Conservation (phyloP, 306 rosid genomes). For the Arachis hypogaea region DNA sequence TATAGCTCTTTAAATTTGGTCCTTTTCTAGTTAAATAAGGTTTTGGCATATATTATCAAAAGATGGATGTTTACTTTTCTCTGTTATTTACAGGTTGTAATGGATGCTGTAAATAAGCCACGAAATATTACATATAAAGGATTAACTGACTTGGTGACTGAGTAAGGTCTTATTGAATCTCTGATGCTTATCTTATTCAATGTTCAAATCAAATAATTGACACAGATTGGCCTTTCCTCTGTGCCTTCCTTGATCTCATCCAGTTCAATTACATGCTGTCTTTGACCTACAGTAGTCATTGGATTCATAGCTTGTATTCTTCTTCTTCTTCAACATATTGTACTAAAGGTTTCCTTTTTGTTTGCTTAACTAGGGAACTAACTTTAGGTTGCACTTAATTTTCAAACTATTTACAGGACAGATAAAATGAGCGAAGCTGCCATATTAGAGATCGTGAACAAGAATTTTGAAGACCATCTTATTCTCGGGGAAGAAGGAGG, state of each 20-base stretch:
- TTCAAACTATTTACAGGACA: constrained; percentile 64
- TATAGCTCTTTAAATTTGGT: constrained; percentile 9
- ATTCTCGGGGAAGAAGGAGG: constrained; percentile 99
- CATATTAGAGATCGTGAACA: constrained; percentile 71
- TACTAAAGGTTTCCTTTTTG: constrained; percentile 2
- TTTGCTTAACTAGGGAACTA: constrained; percentile 10
- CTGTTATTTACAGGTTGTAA: constrained; percentile 75
- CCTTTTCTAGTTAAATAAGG: background rate
- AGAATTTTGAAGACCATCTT: constrained; percentile 80
- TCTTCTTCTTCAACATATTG: background rate
- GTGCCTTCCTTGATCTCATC: constrained; percentile 19
- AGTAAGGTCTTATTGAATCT: constrained; percentile 67
- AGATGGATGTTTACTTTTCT: constrained; percentile 26
- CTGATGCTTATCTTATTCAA: constrained; percentile 32
- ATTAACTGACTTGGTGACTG: constrained; percentile 93
- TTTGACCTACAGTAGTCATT: constrained; percentile 11
- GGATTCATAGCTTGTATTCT: constrained; percentile 3
- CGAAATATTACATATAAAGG: constrained; percentile 83
- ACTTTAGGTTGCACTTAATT: constrained; percentile 27
- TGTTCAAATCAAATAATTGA: constrained; percentile 29
- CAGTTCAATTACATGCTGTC: constrained; percentile 20
- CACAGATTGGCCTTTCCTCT: constrained; percentile 2
- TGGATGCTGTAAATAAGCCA: constrained; percentile 97
- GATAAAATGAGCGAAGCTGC: constrained; percentile 96
- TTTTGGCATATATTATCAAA: constrained; percentile 32